Percentiles rank a stretch among this genome's conserved stretches.
Evolutionary conservation across 1,139 yeast genomes (phyloP).

Genomic region (Kurtzmaniella natalensis): DNA sequence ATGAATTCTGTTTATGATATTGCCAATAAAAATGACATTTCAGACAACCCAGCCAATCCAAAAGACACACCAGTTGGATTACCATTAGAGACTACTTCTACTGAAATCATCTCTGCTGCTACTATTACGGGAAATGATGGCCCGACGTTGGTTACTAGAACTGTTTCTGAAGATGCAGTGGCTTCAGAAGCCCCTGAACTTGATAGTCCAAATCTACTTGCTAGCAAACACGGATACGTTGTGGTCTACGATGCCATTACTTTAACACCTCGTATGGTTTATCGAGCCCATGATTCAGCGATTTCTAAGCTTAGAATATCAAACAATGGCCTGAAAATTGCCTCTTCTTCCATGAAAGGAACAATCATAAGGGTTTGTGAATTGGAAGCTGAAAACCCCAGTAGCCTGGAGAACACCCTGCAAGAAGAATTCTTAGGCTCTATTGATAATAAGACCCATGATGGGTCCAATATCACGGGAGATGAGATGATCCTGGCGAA

Average conservation of each 20-base stretch:
- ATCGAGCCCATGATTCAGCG: constrained; percentile 56
- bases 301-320: constrained; percentile 47
- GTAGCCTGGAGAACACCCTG: background rate
- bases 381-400: too few species aligned
- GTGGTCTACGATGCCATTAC: constrained; percentile 58
- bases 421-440: background rate
- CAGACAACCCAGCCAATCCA: too few species aligned
- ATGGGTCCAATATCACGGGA: constrained; percentile 4
- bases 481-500: constrained; percentile 29
- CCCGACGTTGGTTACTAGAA: too few species aligned
- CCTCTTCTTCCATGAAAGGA: constrained; percentile 70
- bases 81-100: too few species aligned
- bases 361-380: constrained; percentile 59
- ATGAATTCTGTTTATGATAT: too few species aligned
- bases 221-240: constrained; percentile 31
- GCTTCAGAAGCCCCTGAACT: too few species aligned
- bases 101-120: too few species aligned
- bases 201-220: too few species aligned
- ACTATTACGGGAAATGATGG: too few species aligned
- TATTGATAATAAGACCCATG: constrained; percentile 3
- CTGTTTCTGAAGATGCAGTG: too few species aligned
- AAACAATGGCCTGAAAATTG: constrained; percentile 49
- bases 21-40: too few species aligned
- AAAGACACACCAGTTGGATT: too few species aligned
- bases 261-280: constrained; percentile 49